Percentiles rank a stretch among this genome's conserved stretches.
These are phyloP conservation scores for Ceratobasidium sp. DNA, from an alignment of 1,284 basidiomycete species.

Conservation along the genomic window DNA sequence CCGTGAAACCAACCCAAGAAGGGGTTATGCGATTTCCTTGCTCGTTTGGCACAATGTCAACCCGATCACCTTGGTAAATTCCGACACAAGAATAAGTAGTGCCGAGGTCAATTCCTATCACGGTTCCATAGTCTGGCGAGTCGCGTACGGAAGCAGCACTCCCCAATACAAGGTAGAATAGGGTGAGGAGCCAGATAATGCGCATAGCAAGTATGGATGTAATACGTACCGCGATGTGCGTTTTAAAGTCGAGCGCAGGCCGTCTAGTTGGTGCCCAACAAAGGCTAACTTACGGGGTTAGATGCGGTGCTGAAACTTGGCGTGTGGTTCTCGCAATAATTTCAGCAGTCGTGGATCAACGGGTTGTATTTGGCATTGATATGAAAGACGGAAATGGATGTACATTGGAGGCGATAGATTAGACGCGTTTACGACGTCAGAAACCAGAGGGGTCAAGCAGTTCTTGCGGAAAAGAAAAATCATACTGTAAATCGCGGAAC, in stretches of 20 bases:
- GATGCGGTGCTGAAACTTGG: background rate
- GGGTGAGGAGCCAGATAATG: background rate
- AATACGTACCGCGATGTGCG: background rate
- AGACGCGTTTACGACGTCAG: background rate
- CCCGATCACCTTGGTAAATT: slow-evolving; percentile 2
- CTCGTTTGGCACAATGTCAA: slow-evolving; percentile 3
- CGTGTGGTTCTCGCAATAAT: background rate
- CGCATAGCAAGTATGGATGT: background rate
- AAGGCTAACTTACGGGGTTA: background rate
- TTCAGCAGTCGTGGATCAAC: background rate
- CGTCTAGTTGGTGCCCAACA: background rate
- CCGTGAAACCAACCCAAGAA: slow-evolving; percentile 5
- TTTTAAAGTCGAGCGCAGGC: background rate
- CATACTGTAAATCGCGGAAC: background rate
- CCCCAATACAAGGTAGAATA: background rate
- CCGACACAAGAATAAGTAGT: slow-evolving; percentile 57
- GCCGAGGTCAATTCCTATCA: slow-evolving; percentile 94
- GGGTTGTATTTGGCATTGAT: no score
- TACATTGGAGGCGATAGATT: background rate
- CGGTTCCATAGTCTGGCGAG: slow-evolving; percentile 82
- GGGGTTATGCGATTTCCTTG: slow-evolving; percentile 1
- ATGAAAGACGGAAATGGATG: no score
- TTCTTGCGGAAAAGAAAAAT: slow-evolving; percentile 10
- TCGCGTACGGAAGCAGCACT: slow-evolving; percentile 46
- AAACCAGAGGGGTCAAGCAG: background rate